Evolutionary conservation across 345 rosid species (phyloP), one percentile per base, ranked within the genome.

Genomic region (Salix caprea): DNA sequence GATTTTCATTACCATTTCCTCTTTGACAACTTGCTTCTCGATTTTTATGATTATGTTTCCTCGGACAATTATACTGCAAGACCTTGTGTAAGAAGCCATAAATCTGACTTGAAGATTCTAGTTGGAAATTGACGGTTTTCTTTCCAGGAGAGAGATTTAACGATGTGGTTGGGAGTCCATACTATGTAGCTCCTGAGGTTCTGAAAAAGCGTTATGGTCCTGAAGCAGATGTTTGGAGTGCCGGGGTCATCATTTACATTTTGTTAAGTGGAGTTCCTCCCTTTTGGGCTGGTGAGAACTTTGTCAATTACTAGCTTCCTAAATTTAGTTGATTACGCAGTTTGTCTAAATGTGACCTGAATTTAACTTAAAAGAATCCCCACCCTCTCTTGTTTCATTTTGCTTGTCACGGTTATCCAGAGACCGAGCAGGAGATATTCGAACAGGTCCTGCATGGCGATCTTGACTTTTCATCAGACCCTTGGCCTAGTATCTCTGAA

Each of bases 181-280:
- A 81, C 39, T 81, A 81, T 73, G 84, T 81, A 19, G 84, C 84
- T 58, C 84, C 84, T 34, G 84, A 81, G 74, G 80, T 81, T 60
- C 58, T 81, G 64, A 46, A 26, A 34, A 81, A 81, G 66, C 80
- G 54, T 68, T 81, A 81, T 77, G 80, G 84, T 26, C 77, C 70
- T 12, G 77, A 81, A 61, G 73, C 80, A 18, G 84, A 81, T 50
- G 84, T 81, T 21, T 81, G 84, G 84, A 81, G 84, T 81, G 84
- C 84, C 24, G 84, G 84, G 37, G 80, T 81, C 23, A 81, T 81
- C 15, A 72, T 76, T 67, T 81, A 81, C 71, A 81, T 81, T 65
- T 74, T 81, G 36, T 64, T 81, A 39, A 72, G 84, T 77, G 84
- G 84, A 28, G 84, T 81, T 39, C 84, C 84, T 68, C 84, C 84